Percentiles rank a stretch among this genome's conserved stretches.
Evolutionary conservation across 1,284 basidiomycete species (phyloP).

Genomic region (Ganoderma resinaceum): DNA sequence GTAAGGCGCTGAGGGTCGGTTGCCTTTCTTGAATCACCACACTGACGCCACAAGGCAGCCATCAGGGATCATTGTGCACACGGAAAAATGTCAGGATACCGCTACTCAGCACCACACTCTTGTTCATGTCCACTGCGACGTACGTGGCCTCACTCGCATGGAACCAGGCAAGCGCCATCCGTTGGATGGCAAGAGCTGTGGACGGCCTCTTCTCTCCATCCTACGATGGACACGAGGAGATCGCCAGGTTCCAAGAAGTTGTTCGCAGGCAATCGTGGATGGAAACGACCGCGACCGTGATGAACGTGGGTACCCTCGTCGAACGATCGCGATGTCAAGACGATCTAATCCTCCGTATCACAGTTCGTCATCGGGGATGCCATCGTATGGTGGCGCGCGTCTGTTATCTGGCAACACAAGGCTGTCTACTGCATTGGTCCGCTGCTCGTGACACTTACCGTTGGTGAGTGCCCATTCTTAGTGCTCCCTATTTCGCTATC

Average conservation of each 20-base stretch:
- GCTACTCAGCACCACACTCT: not conserved
- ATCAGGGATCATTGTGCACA: too few species aligned
- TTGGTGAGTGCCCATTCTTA: not conserved
- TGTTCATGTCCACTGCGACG: not conserved
- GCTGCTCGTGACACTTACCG: not conserved
- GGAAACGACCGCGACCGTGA: not conserved
- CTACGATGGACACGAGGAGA: not conserved
- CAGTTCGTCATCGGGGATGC: constrained; percentile 5
- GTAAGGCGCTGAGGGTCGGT: too few species aligned
- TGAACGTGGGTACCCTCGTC: not conserved
- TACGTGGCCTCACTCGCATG: not conserved
- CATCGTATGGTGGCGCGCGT: constrained; percentile 1
- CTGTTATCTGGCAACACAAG: not conserved
- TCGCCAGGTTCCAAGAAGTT: not conserved
- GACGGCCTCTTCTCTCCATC: not conserved
- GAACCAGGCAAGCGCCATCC: not conserved
- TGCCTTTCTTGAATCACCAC: not conserved
- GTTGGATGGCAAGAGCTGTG: not conserved
- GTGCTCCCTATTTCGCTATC: not conserved
- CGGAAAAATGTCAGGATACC: not conserved
- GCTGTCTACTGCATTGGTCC: not conserved
- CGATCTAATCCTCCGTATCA: too few species aligned
- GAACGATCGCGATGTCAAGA: too few species aligned
- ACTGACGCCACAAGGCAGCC: not conserved
- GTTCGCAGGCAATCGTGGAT: constrained; percentile 4